Percentiles rank a stretch among this genome's conserved stretches.
Conservation (phyloP, 106 monocot genomes). For the Xerophyta viscosa region DNA sequence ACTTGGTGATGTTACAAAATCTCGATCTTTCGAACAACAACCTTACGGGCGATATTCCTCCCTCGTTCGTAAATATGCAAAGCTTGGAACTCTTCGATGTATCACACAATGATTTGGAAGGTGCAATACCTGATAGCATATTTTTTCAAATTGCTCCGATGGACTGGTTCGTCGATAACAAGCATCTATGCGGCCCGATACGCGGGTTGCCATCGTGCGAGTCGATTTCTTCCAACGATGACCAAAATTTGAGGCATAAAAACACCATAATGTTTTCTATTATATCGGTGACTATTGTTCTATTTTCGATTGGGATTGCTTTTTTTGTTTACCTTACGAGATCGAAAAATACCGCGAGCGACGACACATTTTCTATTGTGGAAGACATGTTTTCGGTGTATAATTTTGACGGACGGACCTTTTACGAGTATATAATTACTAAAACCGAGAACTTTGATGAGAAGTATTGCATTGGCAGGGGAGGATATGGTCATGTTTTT, state of each 20-base stretch:
- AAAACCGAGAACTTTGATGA: constrained; percentile 21
- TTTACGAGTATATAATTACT: constrained; percentile 8
- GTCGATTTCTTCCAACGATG: not conserved
- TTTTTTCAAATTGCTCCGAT: constrained; percentile 6
- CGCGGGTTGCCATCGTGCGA: constrained; percentile 12
- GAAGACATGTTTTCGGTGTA: constrained; percentile 10
- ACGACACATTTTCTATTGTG: not conserved
- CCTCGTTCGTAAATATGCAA: constrained; percentile 3
- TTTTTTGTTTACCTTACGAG: not conserved
- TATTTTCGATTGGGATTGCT: not conserved
- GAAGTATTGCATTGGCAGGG: constrained; percentile 18
- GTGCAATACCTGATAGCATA: constrained; percentile 6
- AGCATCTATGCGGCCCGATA: constrained; percentile 18
- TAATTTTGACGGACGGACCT: constrained; percentile 6
- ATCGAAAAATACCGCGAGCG: not conserved
- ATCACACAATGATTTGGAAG: constrained; percentile 20
- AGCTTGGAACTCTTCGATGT: constrained; percentile 16
- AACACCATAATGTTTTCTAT: not conserved
- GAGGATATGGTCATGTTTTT: constrained; percentile 19
- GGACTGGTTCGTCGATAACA: constrained; percentile 17
- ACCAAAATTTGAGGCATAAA: not conserved
- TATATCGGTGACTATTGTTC: not conserved
- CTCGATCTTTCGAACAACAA: constrained; percentile 16
- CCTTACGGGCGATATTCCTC: constrained; percentile 7
- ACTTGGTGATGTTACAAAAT: not conserved